These are phyloP conservation scores for Thyridium curvatum DNA, from an alignment of 2,329 filamentous ascomycete species.

Conservation along the genomic window DNA sequence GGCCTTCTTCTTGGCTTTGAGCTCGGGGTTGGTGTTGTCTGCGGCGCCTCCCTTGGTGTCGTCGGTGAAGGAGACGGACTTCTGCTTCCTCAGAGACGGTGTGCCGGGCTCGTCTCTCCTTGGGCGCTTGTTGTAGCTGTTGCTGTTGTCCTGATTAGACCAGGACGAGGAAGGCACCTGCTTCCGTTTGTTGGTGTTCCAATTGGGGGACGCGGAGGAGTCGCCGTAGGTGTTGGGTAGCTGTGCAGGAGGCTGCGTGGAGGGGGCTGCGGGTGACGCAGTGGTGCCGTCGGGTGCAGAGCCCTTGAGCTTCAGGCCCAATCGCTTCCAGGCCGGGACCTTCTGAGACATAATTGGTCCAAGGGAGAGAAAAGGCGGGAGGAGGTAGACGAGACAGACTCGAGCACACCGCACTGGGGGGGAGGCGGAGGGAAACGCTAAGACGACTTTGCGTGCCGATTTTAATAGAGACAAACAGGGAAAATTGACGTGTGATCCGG, in stretches of 20 bases:
- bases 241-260: slow-evolving; percentile 7
- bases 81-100: slow-evolving; percentile 24
- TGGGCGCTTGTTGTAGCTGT: slow-evolving; percentile 3
- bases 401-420: background rate
- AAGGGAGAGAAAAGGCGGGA: slow-evolving; percentile 7
- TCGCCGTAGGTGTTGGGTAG: slow-evolving; percentile 13
- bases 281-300: slow-evolving; percentile 26
- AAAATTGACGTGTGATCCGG: background rate
- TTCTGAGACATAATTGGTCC: slow-evolving; percentile 36
- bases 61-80: slow-evolving; percentile 44
- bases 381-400: slow-evolving; percentile 6
- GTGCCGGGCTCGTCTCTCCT: slow-evolving; percentile 13
- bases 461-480: background rate
- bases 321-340: slow-evolving; percentile 55
- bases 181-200: slow-evolving; percentile 41
- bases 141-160: background rate
- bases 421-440: no score
- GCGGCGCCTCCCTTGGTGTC: slow-evolving; percentile 23
- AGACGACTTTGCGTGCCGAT: no score
- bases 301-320: slow-evolving; percentile 56
- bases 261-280: slow-evolving; percentile 17
- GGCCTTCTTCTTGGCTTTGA: slow-evolving; percentile 10
- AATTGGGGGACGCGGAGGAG: background rate
- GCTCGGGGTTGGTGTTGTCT: slow-evolving; percentile 6
- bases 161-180: slow-evolving; percentile 32